Evolutionary conservation across 2,329 filamentous ascomycete species (phyloP), one percentile per base, ranked within the genome.

Genomic region (Botrytis pseudocinerea): DNA sequence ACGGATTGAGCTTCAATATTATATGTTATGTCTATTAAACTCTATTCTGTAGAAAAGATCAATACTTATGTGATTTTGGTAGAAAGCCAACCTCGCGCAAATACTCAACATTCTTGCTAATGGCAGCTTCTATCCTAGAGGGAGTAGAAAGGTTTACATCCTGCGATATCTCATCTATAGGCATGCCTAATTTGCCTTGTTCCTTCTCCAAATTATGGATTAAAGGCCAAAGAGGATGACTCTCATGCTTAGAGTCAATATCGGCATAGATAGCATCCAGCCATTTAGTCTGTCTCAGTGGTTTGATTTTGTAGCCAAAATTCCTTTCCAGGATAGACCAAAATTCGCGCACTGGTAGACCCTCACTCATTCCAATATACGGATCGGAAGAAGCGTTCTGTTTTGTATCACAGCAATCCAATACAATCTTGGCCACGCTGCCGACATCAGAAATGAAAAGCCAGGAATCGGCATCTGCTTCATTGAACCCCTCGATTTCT

Each of bases 201-300:
- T 69, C 70, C 22, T 72, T 69, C 18, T 72, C 70, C 2, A 72
- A 25, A n/a, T 44, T 72, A 35, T 69, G 63, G 80, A 82, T 59
- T 8, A 72, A 62, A 32, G 70, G 62, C 35, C 61, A 66, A 35
- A 72, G 48, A 22, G 70, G 38, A 46, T 72, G 70, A 7, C 28
- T 59, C 8, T 72, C 70, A 18, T 57, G 18, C 22, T 68, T 68
- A 8, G 70, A 40, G 44, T 66, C 70, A n/a, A 72, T 68, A 1
- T 72, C 48, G 32, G 46, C 32, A 38, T 64, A 40, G 14, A 59
- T 51, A 42, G 70, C 16, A 28, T 51, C 60, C 28, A 72, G 38
- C 71, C 71, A 73, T 63, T 69, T n/a, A 20, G 42, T 35, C 18
- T 70, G 65, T 18, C 38, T 46, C n/a, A 69, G 16, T 35, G 71